phyloP scores from a whole-genome alignment of 177 flowering plant genomes.

The Vitis hybrid region DNA sequence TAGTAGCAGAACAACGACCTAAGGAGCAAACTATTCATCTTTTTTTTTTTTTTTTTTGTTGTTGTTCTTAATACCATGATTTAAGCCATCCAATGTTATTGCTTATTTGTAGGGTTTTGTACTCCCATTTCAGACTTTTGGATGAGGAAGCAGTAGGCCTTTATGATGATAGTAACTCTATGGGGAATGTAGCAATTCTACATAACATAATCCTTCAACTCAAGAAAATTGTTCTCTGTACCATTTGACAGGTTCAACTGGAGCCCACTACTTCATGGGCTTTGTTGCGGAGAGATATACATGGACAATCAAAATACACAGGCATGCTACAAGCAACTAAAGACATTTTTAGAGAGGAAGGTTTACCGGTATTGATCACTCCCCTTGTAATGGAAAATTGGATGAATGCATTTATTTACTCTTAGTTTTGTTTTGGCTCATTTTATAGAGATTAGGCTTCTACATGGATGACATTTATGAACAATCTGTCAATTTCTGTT shows the following conservation, averaged over 20 bases:
- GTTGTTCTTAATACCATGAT: too few species aligned
- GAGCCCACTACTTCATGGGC: slow-evolving; percentile 91
- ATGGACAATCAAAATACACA: slow-evolving; percentile 72
- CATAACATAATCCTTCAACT: neutral
- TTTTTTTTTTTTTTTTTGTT: too few species aligned
- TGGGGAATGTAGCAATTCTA: too few species aligned
- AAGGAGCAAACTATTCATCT: too few species aligned
- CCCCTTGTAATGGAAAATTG: neutral
- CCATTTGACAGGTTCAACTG: slow-evolving; percentile 71
- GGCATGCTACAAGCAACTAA: slow-evolving; percentile 84
- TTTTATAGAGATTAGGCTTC: neutral
- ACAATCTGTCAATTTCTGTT: neutral
- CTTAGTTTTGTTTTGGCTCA: neutral
- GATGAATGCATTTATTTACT: neutral
- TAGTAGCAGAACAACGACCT: too few species aligned
- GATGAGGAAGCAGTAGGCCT: too few species aligned
- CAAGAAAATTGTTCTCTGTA: slow-evolving; percentile 2
- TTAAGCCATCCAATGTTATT: neutral
- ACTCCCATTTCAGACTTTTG: too few species aligned
- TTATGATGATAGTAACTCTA: too few species aligned
- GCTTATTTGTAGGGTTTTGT: neutral
- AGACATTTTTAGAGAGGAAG: slow-evolving; percentile 89
- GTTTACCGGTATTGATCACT: slow-evolving; percentile 54
- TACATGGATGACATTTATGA: neutral
- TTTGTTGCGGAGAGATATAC: slow-evolving; percentile 38